These are phyloP conservation scores for Aspergillus sclerotioniger DNA, from an alignment of 495 filamentous ascomycete genomes.

Conservation along the genomic window DNA sequence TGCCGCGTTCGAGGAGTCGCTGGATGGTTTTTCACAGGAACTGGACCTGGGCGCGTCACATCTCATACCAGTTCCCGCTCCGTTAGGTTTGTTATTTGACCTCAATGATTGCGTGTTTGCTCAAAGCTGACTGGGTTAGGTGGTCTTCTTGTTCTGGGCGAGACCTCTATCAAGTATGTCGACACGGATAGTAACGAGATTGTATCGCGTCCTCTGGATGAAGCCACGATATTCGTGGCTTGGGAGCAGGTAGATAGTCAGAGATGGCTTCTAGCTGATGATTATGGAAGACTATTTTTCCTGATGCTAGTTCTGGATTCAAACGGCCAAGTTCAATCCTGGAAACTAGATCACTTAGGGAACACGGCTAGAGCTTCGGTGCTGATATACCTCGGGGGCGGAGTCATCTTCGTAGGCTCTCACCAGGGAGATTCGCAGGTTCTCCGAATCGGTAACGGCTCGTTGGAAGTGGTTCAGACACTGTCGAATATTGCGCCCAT, in stretches of 20 bases:
- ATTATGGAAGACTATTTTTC: conserved; percentile 79
- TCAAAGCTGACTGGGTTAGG: conserved; percentile 36
- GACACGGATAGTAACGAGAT: conserved; percentile 66
- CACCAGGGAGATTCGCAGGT: conserved; percentile 92
- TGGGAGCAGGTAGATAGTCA: conserved; percentile 83
- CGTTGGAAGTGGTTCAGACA: conserved; percentile 68
- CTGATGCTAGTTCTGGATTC: conserved; percentile 69
- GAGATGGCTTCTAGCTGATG: conserved; percentile 83
- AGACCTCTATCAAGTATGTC: conserved; percentile 80
- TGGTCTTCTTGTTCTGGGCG: conserved; percentile 79
- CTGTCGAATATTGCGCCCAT: conserved; percentile 86
- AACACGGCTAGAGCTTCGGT: conserved; percentile 68
- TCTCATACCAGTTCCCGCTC: conserved; percentile 77
- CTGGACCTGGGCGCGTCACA: conserved; percentile 72
- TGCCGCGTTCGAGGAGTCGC: conserved; percentile 49
- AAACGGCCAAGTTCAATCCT: conserved; percentile 59
- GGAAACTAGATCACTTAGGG: conserved; percentile 67
- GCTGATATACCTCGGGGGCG: conserved; percentile 75
- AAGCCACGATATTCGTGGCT: conserved; percentile 77
- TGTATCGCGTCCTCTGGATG: conserved; percentile 58
- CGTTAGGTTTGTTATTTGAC: conserved; percentile 43
- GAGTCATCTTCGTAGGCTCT: conserved; percentile 80
- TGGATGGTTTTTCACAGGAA: conserved; percentile 53
- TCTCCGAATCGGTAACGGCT: conserved; percentile 56
- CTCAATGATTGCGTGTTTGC: background rate